A percentile compares a stretch with the other conserved stretches of the same genome.
Conservation (phyloP, 768 basidiomycete genomes). For the Kwoniella sp. region DNA sequence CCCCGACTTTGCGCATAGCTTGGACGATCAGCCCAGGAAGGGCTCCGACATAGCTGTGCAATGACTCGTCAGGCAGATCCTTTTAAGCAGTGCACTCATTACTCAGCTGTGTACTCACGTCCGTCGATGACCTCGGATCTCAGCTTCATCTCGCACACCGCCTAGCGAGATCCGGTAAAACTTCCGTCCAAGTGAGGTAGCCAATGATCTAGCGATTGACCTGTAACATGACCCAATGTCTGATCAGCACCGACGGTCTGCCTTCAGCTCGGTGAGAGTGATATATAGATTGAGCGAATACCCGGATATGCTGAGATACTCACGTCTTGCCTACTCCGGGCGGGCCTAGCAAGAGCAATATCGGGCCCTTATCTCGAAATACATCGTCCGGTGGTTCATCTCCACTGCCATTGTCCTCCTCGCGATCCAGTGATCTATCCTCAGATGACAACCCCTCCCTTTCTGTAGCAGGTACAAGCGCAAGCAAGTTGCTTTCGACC, state of each 20-base stretch:
- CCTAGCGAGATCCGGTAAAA: slow-evolving; percentile 92
- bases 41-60: slow-evolving; percentile 64
- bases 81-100: no score
- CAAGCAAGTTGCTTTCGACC: slow-evolving; percentile 66
- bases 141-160: slow-evolving; percentile 89
- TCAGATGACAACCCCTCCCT: slow-evolving; percentile 15
- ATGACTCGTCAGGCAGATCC: no score
- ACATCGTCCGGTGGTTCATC: slow-evolving; percentile 36
- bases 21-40: slow-evolving; percentile 67
- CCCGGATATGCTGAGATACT: no score
- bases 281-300: no score
- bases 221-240: slow-evolving; percentile 6
- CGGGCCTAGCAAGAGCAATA: slow-evolving; percentile 71
- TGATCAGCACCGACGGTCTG: no score
- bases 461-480: slow-evolving; percentile 34
- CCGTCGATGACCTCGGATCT: slow-evolving; percentile 73
- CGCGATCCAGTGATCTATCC: not conserved
- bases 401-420: not conserved
- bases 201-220: slow-evolving; percentile 84
- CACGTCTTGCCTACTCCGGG: slow-evolving; percentile 63
- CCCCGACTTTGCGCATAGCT: slow-evolving; percentile 78
- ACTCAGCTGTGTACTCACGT: no score
- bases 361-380: slow-evolving; percentile 57
- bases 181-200: slow-evolving; percentile 75
- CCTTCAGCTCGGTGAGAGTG: no score